A percentile compares a stretch with the other conserved stretches of the same genome.
Conservation (phyloP, 768 basidiomycete genomes). For the Plicaturopsis crispa region DNA sequence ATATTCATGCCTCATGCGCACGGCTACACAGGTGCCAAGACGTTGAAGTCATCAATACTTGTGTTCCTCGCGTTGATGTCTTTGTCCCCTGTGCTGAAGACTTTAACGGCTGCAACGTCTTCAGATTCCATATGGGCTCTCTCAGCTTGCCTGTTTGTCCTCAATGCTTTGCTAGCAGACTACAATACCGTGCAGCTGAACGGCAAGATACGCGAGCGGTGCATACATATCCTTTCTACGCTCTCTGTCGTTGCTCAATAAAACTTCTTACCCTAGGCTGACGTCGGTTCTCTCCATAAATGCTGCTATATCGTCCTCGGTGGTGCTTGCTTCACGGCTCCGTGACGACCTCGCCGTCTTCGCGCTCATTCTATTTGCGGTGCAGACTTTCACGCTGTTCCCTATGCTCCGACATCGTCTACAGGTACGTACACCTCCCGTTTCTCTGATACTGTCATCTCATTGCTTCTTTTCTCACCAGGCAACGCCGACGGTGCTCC, state of each 20-base stretch:
- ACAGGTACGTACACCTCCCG: constrained; percentile 37
- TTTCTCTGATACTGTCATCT: constrained; percentile 7
- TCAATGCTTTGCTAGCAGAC: constrained; percentile 81
- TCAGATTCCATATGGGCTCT: constrained; percentile 97
- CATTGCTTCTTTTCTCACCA: constrained; percentile 19
- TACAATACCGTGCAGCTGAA: constrained; percentile 48
- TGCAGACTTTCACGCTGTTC: constrained; percentile 78
- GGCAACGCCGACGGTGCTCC: constrained; percentile 39
- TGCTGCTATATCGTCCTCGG: constrained; percentile 86
- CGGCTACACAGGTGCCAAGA: constrained; percentile 48
- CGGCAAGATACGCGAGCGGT: constrained; percentile 55
- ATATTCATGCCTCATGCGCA: not conserved
- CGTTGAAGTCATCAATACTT: constrained; percentile 74
- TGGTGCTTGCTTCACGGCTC: constrained; percentile 89
- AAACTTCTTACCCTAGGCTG: constrained; percentile 39
- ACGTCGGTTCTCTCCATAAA: constrained; percentile 85
- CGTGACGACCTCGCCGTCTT: constrained; percentile 81
- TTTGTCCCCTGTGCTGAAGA: constrained; percentile 84
- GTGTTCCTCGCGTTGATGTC: constrained; percentile 87
- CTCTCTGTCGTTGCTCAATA: no score
- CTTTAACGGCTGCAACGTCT: constrained; percentile 90
- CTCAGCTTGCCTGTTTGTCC: constrained; percentile 73
- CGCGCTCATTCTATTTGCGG: constrained; percentile 77
- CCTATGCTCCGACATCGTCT: constrained; percentile 70
- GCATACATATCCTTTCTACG: constrained; percentile 10